Evolutionary conservation across 2,329 filamentous ascomycete genomes (phyloP).

Genomic region (Orbilia javanica): DNA sequence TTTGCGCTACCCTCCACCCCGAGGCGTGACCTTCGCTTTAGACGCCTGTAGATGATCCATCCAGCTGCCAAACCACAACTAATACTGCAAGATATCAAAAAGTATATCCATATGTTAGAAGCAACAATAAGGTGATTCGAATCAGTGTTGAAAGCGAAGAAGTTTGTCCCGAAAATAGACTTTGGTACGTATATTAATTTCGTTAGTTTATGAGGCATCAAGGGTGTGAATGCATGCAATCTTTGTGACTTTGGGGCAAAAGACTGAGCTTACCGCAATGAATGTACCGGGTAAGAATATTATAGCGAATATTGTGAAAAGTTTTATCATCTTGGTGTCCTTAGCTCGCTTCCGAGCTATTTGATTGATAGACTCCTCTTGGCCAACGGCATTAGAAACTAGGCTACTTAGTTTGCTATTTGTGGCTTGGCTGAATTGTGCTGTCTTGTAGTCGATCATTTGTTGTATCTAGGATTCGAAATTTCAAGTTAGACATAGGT

Average conservation of each 20-base stretch:
- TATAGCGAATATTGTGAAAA: slow-evolving; percentile 12
- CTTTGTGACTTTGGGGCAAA: too few relatives aligned
- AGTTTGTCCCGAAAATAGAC: slow-evolving; percentile 46
- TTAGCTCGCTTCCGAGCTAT: slow-evolving; percentile 1
- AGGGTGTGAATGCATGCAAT: too few relatives aligned
- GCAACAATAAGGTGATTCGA: slow-evolving; percentile 33
- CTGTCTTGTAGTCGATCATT: slow-evolving; percentile 17
- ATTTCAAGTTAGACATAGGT: background rate
- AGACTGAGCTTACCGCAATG: slow-evolving; percentile 21
- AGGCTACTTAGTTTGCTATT: background rate
- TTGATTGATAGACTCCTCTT: slow-evolving; percentile 1
- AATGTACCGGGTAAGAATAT: slow-evolving; percentile 40
- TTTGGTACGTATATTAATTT: too few relatives aligned
- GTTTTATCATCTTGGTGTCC: slow-evolving; percentile 6
- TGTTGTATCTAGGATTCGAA: slow-evolving; percentile 27
- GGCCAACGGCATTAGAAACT: background rate
- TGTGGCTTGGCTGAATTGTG: slow-evolving; percentile 1
- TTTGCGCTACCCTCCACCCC: too few relatives aligned
- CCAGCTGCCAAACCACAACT: background rate
- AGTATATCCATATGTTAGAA: slow-evolving; percentile 49
- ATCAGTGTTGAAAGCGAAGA: slow-evolving; percentile 33
- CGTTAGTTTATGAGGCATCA: too few relatives aligned
- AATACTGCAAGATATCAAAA: slow-evolving; percentile 33
- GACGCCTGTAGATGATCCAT: slow-evolving; percentile 17
- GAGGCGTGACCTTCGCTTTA: background rate